Evolutionary conservation across 495 filamentous ascomycete species (phyloP).

Genomic region (Thermothielavioides terrestris): DNA sequence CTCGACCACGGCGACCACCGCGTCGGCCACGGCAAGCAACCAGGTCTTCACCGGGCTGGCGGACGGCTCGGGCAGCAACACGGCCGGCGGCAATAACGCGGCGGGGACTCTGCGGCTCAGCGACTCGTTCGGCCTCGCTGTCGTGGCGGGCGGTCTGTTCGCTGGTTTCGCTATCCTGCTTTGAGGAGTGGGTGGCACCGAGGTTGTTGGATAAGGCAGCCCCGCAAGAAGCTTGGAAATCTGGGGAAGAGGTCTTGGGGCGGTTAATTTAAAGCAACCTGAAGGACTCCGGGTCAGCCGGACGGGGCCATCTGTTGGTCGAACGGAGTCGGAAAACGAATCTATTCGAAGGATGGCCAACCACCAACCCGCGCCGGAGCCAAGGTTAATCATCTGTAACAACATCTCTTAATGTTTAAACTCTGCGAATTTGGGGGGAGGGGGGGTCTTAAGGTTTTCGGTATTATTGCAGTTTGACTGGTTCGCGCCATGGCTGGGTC

Average conservation of each 20-base stretch:
- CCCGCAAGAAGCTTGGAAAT: background rate
- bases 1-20: constrained; percentile 34
- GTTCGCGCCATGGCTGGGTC: no score
- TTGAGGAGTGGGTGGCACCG: constrained; percentile 25
- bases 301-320: background rate
- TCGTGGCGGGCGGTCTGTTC: constrained; percentile 50
- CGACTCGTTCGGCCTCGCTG: constrained; percentile 48
- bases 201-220: background rate
- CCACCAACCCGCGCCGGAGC: background rate
- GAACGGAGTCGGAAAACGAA: background rate
- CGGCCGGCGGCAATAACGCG: constrained; percentile 19
- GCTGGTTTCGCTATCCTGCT: constrained; percentile 57
- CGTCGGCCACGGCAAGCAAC: constrained; percentile 30
- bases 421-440: no score
- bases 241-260: background rate
- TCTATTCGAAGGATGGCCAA: background rate
- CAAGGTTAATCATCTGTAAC: background rate
- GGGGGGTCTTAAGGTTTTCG: no score
- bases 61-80: constrained; percentile 22
- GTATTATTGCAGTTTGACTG: no score
- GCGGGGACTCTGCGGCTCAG: constrained; percentile 42
- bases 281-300: background rate
- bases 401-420: background rate
- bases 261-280: background rate
- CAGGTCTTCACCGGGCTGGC: constrained; percentile 43